Base-by-base conservation (phyloP, 2,329 filamentous ascomycete genomes). In the Sphaerulina musiva region DNA sequence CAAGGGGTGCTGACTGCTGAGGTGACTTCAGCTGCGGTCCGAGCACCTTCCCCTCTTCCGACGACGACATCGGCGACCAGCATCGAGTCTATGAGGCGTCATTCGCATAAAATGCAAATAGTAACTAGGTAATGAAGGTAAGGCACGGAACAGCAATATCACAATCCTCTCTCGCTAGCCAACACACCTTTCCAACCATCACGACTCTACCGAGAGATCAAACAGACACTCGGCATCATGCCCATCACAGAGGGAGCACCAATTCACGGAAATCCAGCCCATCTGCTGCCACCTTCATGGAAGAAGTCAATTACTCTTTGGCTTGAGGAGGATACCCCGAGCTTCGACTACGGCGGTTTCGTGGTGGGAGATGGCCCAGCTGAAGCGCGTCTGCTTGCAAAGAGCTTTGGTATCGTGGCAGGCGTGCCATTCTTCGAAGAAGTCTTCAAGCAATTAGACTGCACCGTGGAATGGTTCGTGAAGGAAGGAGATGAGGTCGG, bases 271-370 rank as follows among this genome's bases (percentile, higher is more conserved):
- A 77, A 79, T 54, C 76, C 83, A 34, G 77, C 80, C 14, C 83
- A 95, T 70, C 82, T 97, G 60, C 83, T 97, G 42, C 91, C 92
- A 0, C 81, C 84, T 20, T 87, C 84, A 59, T 96, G 89, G 83
- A 95, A 92, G 70, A 80, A 84, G 47, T 81, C 85, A 61, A 82
- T 96, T 59, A 81, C 85, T 23, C 75, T 81, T 66, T 98, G 93
- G 93, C 85, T 96, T 11, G 87, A 90, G 66, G 93, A 98, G 74
- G 93, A 98, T 75, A 95, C 90, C 2, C 93, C 93, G 4, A 93
- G 89, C 50, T 92, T 95, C 73, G 93, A 98, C 78, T 96, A 95
- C 70, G 93, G 89, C 66, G 93, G 93, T 57, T 98, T 95, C 72
- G 93, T 98, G 6, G 93, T 98, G 23, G 93, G 93, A 59, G 82